phyloP scores from a whole-genome alignment of 441 rosid genomes.

The Cnidoscolus chayamansa region DNA sequence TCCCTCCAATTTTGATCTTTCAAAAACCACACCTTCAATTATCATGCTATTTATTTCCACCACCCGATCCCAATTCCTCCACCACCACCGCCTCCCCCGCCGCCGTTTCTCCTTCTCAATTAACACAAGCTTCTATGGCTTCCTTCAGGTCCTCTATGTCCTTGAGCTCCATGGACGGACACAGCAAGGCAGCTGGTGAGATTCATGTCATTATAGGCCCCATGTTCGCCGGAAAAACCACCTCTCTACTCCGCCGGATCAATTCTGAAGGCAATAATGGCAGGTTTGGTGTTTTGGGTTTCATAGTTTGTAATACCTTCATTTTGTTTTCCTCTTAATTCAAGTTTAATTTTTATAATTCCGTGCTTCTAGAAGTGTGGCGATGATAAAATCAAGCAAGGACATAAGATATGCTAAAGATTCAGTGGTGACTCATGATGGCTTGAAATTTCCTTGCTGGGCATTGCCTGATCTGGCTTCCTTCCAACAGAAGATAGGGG shows the following conservation, averaged over 20 bases:
- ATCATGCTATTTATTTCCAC: conserved; percentile 20
- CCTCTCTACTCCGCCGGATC: conserved; percentile 83
- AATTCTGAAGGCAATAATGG: conserved; percentile 54
- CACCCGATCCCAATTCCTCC: neutral
- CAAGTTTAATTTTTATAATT: neutral
- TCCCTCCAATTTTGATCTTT: neutral
- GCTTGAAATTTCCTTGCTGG: conserved; percentile 78
- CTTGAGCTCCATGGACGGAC: conserved; percentile 16
- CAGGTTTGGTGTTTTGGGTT: conserved; percentile 36
- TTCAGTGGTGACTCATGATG: conserved; percentile 83
- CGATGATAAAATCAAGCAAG: conserved; percentile 72
- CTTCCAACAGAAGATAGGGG: conserved; percentile 47
- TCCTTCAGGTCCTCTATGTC: conserved; percentile 36
- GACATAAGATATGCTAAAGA: conserved; percentile 73
- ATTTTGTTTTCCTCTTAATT: neutral
- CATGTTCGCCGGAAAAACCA: conserved; percentile 93
- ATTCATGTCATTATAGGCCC: conserved; percentile 82
- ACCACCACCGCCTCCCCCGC: neutral
- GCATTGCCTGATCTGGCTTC: conserved; percentile 66
- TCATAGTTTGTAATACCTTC: neutral
- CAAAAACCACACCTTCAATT: conserved; percentile 4
- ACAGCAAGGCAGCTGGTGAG: conserved; percentile 37
- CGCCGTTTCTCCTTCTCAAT: neutral
- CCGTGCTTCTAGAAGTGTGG: conserved; percentile 47
- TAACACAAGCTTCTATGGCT: conserved; percentile 34